phyloP scores from a whole-genome alignment of 805 yeast genomes.

The Lipomyces anomalus region DNA sequence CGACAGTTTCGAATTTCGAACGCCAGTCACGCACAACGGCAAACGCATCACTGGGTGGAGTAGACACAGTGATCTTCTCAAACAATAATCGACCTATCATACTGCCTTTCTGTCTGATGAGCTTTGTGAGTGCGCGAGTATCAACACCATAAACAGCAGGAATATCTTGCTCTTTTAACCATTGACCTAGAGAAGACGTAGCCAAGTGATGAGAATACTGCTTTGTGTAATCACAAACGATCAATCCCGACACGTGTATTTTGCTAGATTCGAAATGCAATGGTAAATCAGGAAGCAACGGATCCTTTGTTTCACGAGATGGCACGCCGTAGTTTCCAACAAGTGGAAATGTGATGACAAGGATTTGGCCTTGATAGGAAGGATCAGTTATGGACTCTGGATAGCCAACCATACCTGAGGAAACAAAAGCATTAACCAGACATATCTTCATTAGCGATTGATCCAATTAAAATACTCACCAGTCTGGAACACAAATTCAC shows the following conservation, averaged over 20 bases:
- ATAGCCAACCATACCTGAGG: slow-evolving; percentile 70
- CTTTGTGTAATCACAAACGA: slow-evolving; percentile 95
- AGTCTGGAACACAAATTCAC: slow-evolving; percentile 97
- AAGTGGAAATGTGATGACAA: slow-evolving; percentile 93
- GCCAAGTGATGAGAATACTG: slow-evolving; percentile 93
- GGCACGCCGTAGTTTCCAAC: slow-evolving; percentile 99
- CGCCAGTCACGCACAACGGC: slow-evolving; percentile 48
- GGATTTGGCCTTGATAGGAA: slow-evolving; percentile 92
- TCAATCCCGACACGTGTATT: slow-evolving; percentile 94
- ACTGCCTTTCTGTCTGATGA: slow-evolving; percentile 86
- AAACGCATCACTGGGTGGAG: slow-evolving; percentile 20
- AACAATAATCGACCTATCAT: slow-evolving; percentile 83
- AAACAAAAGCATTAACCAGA: neutral
- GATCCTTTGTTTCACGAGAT: slow-evolving; percentile 71
- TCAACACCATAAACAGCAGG: slow-evolving; percentile 98
- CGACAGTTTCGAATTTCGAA: slow-evolving; percentile 62
- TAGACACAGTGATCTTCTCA: slow-evolving; percentile 38
- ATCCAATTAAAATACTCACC: slow-evolving; percentile 47
- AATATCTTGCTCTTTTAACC: slow-evolving; percentile 86
- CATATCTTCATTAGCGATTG: neutral
- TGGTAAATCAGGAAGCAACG: slow-evolving; percentile 68
- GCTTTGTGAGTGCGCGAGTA: slow-evolving; percentile 90
- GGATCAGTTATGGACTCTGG: slow-evolving; percentile 99
- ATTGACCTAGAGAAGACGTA: slow-evolving; percentile 79
- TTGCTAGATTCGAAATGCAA: slow-evolving; percentile 87